phyloP scores from a whole-genome alignment of 192 early-diverging fungal genomes.

The Kappamyces sp. region DNA sequence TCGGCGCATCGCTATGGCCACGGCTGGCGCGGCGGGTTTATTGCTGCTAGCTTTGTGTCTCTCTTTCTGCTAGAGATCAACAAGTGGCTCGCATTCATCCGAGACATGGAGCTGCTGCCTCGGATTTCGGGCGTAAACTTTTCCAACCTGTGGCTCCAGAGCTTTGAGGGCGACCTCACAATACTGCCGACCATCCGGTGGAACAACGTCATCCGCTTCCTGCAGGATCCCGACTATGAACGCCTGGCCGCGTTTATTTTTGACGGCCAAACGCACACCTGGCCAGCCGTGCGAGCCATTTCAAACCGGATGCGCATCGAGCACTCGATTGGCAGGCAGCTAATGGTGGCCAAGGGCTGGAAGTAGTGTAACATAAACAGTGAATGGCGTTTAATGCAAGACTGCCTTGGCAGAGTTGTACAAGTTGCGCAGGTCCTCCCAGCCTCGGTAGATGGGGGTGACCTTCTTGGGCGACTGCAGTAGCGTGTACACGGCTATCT shows the following conservation, averaged over 20 bases:
- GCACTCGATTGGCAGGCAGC: background rate
- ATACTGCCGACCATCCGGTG: conserved; percentile 42
- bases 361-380: conserved; percentile 14
- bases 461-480: conserved; percentile 14
- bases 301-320: background rate
- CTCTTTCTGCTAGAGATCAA: conserved; percentile 79
- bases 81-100: conserved; percentile 78
- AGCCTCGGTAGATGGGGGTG: conserved; percentile 24
- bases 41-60: conserved; percentile 71
- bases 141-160: conserved; percentile 80
- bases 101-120: conserved; percentile 77
- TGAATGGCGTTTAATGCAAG: conserved; percentile 9
- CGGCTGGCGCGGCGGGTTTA: conserved; percentile 69
- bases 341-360: background rate
- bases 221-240: background rate
- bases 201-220: background rate
- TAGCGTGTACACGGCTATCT: conserved; percentile 24
- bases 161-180: conserved; percentile 83
- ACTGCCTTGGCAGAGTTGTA: conserved; percentile 4
- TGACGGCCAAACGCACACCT: conserved; percentile 8
- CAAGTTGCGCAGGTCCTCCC: conserved; percentile 13
- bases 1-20: conserved; percentile 25
- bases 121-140: conserved; percentile 69
- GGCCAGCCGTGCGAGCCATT: conserved; percentile 4
- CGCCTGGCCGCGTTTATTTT: background rate